phyloP scores from a whole-genome alignment of 257 asterid species.

The Gynochthodes officinalis region DNA sequence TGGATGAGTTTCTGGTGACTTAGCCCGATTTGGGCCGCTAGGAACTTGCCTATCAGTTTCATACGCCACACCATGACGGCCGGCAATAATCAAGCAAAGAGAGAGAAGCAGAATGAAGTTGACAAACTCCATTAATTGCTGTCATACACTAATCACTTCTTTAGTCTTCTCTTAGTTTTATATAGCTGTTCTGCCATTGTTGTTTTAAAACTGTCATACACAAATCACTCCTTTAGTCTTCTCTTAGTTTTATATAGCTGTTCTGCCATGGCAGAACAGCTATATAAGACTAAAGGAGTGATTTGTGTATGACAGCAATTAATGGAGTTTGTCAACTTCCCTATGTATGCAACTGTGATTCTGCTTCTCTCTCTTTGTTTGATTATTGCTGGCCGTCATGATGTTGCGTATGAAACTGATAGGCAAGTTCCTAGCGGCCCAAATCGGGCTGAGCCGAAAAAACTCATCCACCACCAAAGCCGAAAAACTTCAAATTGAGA shows the following conservation, averaged over 20 bases:
- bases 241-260: too few relatives aligned
- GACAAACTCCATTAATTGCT: background rate
- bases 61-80: background rate
- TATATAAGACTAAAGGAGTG: too few relatives aligned
- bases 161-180: too few relatives aligned
- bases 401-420: background rate
- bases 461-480: background rate
- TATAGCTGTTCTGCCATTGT: too few relatives aligned
- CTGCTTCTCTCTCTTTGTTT: background rate
- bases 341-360: too few relatives aligned
- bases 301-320: too few relatives aligned
- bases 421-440: too few relatives aligned
- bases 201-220: too few relatives aligned
- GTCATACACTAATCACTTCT: too few relatives aligned
- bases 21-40: background rate
- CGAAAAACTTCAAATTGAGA: background rate
- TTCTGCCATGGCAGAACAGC: too few relatives aligned
- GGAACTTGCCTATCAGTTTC: too few relatives aligned
- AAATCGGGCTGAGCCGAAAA: background rate
- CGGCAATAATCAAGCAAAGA: background rate
- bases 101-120: background rate
- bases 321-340: background rate
- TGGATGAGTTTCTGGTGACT: background rate
- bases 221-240: too few relatives aligned
- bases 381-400: background rate